These are phyloP conservation scores for Globisporangium acanthophoron DNA, from an alignment of 352 stramenopile genomes.

Conservation along the genomic window DNA sequence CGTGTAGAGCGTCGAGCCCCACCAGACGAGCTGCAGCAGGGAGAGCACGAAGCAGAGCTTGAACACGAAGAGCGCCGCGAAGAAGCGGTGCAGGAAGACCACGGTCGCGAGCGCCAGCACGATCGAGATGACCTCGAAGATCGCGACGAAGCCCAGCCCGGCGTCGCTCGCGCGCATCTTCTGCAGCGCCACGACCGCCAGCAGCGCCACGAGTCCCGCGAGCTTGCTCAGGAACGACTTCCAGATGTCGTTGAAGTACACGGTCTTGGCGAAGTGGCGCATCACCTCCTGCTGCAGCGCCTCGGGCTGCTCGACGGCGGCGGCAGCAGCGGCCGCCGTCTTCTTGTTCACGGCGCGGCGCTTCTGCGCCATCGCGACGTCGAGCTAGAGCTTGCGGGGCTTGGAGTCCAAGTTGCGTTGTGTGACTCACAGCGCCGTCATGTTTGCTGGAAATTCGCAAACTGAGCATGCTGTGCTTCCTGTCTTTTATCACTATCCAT, in stretches of 20 bases:
- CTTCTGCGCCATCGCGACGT: slow-evolving; percentile 8
- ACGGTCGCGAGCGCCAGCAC: slow-evolving; percentile 45
- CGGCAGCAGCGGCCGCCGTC: background rate
- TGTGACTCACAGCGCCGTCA: background rate
- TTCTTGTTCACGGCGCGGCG: slow-evolving; percentile 15
- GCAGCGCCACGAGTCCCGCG: slow-evolving; percentile 56
- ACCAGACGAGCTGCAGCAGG: slow-evolving; percentile 72
- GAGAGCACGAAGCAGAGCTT: slow-evolving; percentile 72
- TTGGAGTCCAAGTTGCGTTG: background rate
- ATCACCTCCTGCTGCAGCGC: slow-evolving; percentile 59
- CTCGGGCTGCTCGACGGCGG: slow-evolving; percentile 18
- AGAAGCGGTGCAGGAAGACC: slow-evolving; percentile 59
- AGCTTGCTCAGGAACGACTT: slow-evolving; percentile 80
- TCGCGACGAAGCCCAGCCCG: slow-evolving; percentile 47
- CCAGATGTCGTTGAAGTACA: slow-evolving; percentile 85
- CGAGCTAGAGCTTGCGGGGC: background rate
- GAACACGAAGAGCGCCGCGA: slow-evolving; percentile 63
- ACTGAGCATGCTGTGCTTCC: background rate
- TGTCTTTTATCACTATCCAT: background rate
- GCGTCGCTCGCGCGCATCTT: slow-evolving; percentile 40
- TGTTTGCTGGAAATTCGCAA: no score
- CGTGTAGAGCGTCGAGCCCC: slow-evolving; percentile 38
- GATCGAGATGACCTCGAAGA: slow-evolving; percentile 61
- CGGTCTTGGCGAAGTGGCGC: slow-evolving; percentile 77
- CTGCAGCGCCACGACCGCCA: slow-evolving; percentile 57